Conservation (phyloP, 2,329 filamentous ascomycete genomes). For the Diaporthe nobilis region DNA sequence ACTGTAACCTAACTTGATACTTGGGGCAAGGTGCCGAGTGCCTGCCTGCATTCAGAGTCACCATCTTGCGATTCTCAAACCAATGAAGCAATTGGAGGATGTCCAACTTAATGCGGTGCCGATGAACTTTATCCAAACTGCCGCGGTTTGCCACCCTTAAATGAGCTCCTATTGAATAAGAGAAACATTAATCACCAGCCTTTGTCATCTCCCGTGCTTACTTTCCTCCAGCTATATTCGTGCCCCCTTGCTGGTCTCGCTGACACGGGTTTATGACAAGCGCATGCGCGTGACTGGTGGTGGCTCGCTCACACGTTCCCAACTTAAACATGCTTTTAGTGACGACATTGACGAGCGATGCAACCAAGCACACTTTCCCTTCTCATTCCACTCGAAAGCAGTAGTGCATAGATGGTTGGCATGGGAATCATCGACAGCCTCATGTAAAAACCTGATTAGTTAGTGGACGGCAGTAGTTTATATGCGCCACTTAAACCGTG, state of each 20-base stretch:
- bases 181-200: no score
- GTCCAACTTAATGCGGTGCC: neutral
- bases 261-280: neutral
- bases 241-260: neutral
- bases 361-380: no score
- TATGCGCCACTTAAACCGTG: neutral
- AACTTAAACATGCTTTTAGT: neutral
- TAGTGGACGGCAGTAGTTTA: neutral
- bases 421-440: neutral
- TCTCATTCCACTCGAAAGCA: neutral
- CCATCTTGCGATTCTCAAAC: neutral
- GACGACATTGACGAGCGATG: neutral
- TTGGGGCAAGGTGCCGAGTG: neutral
- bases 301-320: neutral
- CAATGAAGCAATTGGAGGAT: neutral
- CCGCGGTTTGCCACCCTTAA: neutral
- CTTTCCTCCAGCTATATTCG: neutral
- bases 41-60: neutral
- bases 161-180: neutral
- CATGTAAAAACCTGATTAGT: no score
- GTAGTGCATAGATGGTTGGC: no score
- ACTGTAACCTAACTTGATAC: neutral
- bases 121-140: neutral
- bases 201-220: neutral
- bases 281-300: no score